phyloP scores from a whole-genome alignment of 345 rosid genomes.

The Pugionium cornutum region DNA sequence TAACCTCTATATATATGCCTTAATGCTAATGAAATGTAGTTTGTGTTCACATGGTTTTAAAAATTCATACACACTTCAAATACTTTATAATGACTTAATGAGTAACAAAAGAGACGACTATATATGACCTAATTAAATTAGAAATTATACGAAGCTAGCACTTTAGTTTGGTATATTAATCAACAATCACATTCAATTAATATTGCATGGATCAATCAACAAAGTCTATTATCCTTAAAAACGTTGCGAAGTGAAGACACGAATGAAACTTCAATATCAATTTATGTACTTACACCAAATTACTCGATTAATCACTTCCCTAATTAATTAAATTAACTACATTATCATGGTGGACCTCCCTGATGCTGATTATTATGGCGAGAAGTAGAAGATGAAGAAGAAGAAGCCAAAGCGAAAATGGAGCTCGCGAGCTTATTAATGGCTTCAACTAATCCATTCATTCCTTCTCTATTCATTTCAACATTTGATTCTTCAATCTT shows the following conservation, averaged over 20 bases:
- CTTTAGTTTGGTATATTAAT: background rate
- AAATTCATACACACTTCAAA: background rate
- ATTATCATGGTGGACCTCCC: conserved; percentile 31
- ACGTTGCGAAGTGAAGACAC: conserved; percentile 1
- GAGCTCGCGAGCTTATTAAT: conserved; percentile 85
- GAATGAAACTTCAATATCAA: conserved; percentile 21
- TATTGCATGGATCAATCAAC: conserved; percentile 25
- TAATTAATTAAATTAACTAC: conserved; percentile 26
- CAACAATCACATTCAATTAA: conserved; percentile 20
- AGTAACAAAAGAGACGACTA: background rate
- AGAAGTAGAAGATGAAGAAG: conserved; percentile 28
- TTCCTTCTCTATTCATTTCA: conserved; percentile 61
- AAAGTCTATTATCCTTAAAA: background rate
- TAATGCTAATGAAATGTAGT: background rate
- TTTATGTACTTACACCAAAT: conserved; percentile 29
- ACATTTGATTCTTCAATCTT: conserved; percentile 67
- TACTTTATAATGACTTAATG: background rate
- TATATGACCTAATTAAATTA: conserved; percentile 4
- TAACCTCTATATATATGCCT: background rate
- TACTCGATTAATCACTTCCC: conserved; percentile 33
- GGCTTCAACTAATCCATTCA: conserved; percentile 69
- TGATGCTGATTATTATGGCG: conserved; percentile 39
- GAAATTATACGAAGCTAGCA: background rate
- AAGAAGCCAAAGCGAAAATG: conserved; percentile 66
- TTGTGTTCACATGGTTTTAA: background rate